These are phyloP conservation scores for Beauveria sp. DNA, from an alignment of 2,329 filamentous ascomycete genomes.

Conservation along the genomic window DNA sequence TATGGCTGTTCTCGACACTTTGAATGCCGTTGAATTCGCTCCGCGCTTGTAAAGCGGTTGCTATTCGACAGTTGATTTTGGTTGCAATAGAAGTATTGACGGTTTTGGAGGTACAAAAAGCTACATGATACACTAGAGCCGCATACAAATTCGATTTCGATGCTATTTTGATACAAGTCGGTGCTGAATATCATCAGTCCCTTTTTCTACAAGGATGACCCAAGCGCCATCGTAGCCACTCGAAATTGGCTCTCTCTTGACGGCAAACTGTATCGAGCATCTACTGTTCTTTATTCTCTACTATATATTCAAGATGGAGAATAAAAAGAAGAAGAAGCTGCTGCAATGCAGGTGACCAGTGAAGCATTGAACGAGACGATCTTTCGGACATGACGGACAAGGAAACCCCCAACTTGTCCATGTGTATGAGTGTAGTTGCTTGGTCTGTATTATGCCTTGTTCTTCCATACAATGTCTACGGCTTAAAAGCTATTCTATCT, in stretches of 20 bases:
- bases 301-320: constrained; percentile 32
- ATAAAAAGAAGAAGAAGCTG: constrained; percentile 27
- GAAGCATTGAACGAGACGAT: constrained; percentile 30
- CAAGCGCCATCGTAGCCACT: constrained; percentile 37
- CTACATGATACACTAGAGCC: neutral
- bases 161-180: too few relatives aligned
- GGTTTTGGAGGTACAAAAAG: neutral
- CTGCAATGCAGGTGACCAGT: constrained; percentile 21
- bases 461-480: too few relatives aligned
- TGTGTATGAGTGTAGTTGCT: constrained; percentile 21
- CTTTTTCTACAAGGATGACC: constrained; percentile 51
- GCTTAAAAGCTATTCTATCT: neutral
- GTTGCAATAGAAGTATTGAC: neutral
- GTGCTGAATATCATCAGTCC: constrained; percentile 48
- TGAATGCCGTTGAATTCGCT: neutral
- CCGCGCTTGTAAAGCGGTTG: constrained; percentile 3
- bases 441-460: neutral
- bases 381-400: constrained; percentile 34
- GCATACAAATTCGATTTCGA: too few relatives aligned
- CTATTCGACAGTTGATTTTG: neutral
- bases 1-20: neutral
- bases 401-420: constrained; percentile 35
- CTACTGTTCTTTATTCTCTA: constrained; percentile 31
- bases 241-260: constrained; percentile 35
- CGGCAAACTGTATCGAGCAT: constrained; percentile 32